Evolutionary conservation across 139 green algal genomes (phyloP).

Genomic region (Chlorella vulgaris): DNA sequence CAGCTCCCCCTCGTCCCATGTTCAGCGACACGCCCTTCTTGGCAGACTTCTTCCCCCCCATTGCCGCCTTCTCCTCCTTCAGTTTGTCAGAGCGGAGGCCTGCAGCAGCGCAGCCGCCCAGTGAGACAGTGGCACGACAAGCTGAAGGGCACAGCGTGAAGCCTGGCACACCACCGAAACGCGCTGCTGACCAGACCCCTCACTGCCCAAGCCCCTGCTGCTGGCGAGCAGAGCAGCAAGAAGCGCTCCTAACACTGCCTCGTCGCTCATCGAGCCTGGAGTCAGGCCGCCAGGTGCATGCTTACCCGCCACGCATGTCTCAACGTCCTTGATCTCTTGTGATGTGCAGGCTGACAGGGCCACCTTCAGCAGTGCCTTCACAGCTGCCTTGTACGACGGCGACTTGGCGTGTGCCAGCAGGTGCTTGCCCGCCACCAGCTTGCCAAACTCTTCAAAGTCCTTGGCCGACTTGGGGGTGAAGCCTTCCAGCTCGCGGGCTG

Average conservation of each 20-base stretch:
- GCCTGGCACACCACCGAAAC: no score
- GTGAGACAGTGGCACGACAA: no score
- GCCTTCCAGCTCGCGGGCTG: constrained; percentile 53
- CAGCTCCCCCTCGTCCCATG: constrained; percentile 58
- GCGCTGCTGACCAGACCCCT: no score
- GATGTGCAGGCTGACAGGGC: not conserved
- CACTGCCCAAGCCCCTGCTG: no score
- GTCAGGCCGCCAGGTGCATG: not conserved
- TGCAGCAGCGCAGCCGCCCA: not conserved
- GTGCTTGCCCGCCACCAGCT: constrained; percentile 53
- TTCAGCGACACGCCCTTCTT: constrained; percentile 82
- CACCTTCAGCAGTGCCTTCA: constrained; percentile 53
- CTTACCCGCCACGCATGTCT: constrained; percentile 56
- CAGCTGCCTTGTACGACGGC: constrained; percentile 64
- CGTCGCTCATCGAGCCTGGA: no score
- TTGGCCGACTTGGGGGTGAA: constrained; percentile 75
- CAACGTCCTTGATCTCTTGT: constrained; percentile 74
- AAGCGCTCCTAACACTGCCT: no score
- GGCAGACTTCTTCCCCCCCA: constrained; percentile 53
- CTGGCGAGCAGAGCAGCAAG: no score
- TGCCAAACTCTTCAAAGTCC: constrained; percentile 76
- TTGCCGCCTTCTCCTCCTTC: constrained; percentile 69
- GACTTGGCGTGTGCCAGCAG: constrained; percentile 61
- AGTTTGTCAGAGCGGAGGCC: constrained; percentile 68
- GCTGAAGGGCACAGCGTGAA: no score